phyloP scores from a whole-genome alignment of 176 grass and related monocot species.

The Musa schizocarpa region DNA sequence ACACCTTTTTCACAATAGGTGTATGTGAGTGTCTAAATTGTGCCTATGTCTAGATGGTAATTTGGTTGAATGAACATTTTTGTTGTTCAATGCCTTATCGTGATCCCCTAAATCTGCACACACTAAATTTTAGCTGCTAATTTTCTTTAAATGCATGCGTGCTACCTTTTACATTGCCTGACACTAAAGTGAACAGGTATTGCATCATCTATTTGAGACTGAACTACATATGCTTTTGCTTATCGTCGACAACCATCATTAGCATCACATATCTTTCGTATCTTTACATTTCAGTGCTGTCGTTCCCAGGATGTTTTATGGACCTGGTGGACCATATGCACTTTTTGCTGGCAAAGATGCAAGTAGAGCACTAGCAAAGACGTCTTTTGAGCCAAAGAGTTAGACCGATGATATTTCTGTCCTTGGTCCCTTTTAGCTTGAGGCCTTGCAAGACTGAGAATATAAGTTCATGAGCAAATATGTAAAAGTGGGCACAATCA shows the following conservation, averaged over 20 bases:
- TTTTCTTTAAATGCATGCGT: neutral
- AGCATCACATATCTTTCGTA: neutral
- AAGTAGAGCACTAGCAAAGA: conserved; percentile 76
- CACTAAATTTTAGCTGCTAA: neutral
- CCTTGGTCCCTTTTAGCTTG: conserved; percentile 53
- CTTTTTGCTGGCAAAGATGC: conserved; percentile 79
- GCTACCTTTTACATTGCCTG: neutral
- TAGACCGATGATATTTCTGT: conserved; percentile 67
- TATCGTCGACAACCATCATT: neutral
- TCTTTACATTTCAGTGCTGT: conserved; percentile 12
- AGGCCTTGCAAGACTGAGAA: conserved; percentile 73
- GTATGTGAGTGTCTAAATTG: neutral
- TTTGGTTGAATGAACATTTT: neutral
- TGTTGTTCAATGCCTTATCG: neutral
- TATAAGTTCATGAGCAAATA: conserved; percentile 71
- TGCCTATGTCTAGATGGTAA: neutral
- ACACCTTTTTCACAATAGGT: too few species aligned
- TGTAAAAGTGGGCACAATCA: conserved; percentile 55
- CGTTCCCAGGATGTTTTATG: conserved; percentile 75
- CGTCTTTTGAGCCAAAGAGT: conserved; percentile 68
- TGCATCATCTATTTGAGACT: neutral
- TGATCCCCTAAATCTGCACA: too few species aligned
- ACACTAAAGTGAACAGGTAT: neutral
- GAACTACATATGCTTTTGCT: neutral
- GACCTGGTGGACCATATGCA: conserved; percentile 68